A percentile compares a stretch with the other conserved stretches of the same genome.
phyloP scores from a whole-genome alignment of 169 alveolate species.

The Babesia sp. region DNA sequence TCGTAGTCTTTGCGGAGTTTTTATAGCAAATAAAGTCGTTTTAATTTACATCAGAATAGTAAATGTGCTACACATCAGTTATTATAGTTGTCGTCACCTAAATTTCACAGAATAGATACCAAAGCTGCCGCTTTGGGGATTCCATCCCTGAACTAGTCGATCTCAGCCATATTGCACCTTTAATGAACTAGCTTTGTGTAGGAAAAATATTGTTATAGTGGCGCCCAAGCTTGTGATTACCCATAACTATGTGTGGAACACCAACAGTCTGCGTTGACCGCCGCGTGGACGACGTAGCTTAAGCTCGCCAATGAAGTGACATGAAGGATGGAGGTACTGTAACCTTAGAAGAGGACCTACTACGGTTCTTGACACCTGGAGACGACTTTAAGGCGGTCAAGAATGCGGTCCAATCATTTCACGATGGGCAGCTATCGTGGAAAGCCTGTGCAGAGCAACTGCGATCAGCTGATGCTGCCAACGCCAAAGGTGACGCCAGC shows the following conservation, averaged over 20 bases:
- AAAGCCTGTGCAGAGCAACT: not conserved
- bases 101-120: too few relatives aligned
- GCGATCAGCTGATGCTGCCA: constrained; percentile 7
- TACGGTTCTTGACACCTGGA: not conserved
- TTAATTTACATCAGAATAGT: too few relatives aligned
- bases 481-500: not conserved
- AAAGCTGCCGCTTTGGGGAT: too few relatives aligned
- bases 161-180: too few relatives aligned
- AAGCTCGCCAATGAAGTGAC: not conserved
- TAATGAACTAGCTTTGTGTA: not conserved
- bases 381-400: not conserved
- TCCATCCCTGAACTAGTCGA: too few relatives aligned
- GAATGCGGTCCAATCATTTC: not conserved
- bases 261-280: not conserved
- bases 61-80: too few relatives aligned
- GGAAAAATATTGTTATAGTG: not conserved
- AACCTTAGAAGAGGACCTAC: constrained; percentile 23
- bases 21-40: too few relatives aligned
- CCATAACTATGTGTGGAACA: not conserved
- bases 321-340: constrained; percentile 9
- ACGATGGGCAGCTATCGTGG: constrained; percentile 17
- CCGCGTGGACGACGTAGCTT: not conserved
- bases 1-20: too few relatives aligned
- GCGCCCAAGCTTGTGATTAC: not conserved
- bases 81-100: too few relatives aligned